Evolutionary conservation across 1,284 basidiomycete genomes (phyloP).

Genomic region (Meripilus lineatus): DNA sequence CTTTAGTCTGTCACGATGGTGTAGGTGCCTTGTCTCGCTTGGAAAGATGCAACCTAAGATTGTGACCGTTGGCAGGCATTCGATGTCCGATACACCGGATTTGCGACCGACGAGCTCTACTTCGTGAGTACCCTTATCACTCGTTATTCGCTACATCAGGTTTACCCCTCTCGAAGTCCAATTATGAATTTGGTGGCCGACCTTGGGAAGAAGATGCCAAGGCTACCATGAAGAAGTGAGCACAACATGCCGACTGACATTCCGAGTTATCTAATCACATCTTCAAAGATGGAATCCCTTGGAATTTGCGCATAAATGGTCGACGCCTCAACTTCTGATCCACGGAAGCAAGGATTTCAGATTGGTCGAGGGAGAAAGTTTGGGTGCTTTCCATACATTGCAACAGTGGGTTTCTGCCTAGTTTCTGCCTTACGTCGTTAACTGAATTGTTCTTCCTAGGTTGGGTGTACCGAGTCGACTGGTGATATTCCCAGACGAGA

Average conservation of each 20-base stretch:
- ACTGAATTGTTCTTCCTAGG: slow-evolving; percentile 31
- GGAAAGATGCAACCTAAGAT: not conserved
- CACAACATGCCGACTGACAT: not conserved
- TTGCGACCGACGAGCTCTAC: slow-evolving; percentile 83
- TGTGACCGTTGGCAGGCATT: slow-evolving; percentile 43
- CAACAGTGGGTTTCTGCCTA: slow-evolving; percentile 54
- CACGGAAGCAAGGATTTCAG: slow-evolving; percentile 88
- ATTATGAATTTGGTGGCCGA: slow-evolving; percentile 78
- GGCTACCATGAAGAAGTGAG: slow-evolving; percentile 45
- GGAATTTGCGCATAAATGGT: slow-evolving; percentile 81
- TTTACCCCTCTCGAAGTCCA: too few relatives aligned
- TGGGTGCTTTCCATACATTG: slow-evolving; percentile 76
- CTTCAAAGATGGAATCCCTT: slow-evolving; percentile 58
- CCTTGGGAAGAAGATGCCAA: slow-evolving; percentile 68
- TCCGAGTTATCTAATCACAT: slow-evolving; percentile 3
- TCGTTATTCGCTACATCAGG: too few relatives aligned
- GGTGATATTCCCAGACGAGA: slow-evolving; percentile 90
- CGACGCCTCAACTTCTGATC: slow-evolving; percentile 79
- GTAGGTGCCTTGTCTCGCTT: slow-evolving; percentile 33
- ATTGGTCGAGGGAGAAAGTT: slow-evolving; percentile 77
- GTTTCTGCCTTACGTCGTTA: not conserved
- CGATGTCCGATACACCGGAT: slow-evolving; percentile 68
- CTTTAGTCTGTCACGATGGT: slow-evolving; percentile 86
- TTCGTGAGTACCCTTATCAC: slow-evolving; percentile 50
- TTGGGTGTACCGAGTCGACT: slow-evolving; percentile 75